Conservation (phyloP, 176 grass and related monocot species). For the Oropetium thomaeum region DNA sequence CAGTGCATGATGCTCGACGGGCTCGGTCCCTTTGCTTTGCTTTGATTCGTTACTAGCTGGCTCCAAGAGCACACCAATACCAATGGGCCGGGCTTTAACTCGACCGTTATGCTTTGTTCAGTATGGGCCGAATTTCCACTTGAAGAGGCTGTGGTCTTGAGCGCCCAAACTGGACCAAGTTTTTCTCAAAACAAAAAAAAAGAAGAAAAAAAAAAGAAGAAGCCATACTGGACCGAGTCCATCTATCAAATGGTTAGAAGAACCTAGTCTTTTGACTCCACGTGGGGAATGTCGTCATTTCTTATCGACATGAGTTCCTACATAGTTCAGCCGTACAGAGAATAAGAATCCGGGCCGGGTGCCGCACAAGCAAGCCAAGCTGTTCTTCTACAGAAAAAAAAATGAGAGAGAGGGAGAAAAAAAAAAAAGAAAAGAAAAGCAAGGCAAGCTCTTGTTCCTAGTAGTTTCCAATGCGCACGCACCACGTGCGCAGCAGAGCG, state of each 20-base stretch:
- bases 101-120: background rate
- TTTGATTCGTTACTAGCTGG: no score
- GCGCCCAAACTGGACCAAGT: background rate
- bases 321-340: conserved; percentile 16
- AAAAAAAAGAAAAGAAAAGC: no score
- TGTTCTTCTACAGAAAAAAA: no score
- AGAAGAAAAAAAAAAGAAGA: no score
- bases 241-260: no score
- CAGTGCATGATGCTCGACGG: no score
- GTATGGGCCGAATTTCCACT: background rate
- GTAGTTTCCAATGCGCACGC: background rate
- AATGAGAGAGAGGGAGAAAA: no score
- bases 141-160: background rate
- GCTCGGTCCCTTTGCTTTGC: no score
- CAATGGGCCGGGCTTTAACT: background rate
- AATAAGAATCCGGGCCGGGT: background rate
- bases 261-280: no score
- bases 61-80: no score
- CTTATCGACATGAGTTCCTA: background rate
- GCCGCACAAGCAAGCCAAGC: background rate
- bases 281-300: background rate
- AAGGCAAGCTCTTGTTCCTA: background rate
- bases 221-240: no score
- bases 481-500: background rate
- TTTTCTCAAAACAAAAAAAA: no score